Evolutionary conservation across 441 rosid species (phyloP).

Genomic region (Kokia cookei): DNA sequence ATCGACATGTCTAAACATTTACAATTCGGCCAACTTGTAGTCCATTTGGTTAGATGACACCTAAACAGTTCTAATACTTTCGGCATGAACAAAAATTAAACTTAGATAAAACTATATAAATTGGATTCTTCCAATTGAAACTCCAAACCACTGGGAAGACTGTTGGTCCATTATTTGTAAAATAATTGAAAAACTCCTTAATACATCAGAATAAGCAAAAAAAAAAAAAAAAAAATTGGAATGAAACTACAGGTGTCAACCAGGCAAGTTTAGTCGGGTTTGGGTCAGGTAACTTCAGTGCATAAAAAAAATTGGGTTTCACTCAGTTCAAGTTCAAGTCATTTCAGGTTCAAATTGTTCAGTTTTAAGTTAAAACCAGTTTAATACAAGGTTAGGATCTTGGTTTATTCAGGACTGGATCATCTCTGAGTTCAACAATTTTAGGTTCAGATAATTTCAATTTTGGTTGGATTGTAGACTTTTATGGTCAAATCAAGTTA

Average conservation of each 20-base stretch:
- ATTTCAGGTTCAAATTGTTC: background rate
- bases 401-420: background rate
- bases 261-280: background rate
- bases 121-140: background rate
- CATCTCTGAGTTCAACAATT: background rate
- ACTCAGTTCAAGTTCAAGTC: too few relatives aligned
- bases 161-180: background rate
- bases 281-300: background rate
- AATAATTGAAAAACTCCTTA: background rate
- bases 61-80: background rate
- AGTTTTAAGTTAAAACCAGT: background rate
- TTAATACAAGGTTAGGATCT: background rate
- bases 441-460: background rate
- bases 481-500: background rate
- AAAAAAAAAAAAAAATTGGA: background rate
- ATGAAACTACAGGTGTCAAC: background rate
- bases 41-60: background rate
- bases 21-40: background rate
- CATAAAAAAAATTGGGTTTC: background rate
- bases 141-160: background rate
- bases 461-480: background rate
- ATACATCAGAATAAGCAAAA: background rate
- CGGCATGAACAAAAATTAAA: background rate
- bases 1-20: background rate
- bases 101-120: background rate